Evolutionary conservation across 31 red algal species (phyloP), one percentile per base, ranked within the genome.

Genomic region (Odonthalia washingtoniensis): DNA sequence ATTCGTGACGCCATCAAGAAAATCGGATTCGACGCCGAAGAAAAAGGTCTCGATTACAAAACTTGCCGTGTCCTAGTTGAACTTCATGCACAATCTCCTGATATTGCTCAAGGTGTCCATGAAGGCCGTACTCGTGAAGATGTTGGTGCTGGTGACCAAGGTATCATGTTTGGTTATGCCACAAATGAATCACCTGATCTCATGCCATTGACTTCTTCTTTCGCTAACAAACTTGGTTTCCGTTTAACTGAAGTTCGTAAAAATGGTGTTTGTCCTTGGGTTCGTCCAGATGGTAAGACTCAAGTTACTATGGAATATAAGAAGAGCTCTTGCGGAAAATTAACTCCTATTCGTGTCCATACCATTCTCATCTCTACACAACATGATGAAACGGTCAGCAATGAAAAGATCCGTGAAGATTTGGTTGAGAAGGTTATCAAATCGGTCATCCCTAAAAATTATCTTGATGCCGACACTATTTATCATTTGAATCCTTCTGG

Each of bases 121-220:
- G 97, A 81, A 45, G 95, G 88, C 31, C 88, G 89, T 34, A 78
- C 91, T 27, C 70, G 84, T 33, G 90, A 95, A 38, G 92, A 96
- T 38, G 77, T 95, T 14, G 97, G 92, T 62, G 97, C 97, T 5
- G 97, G 97, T 66, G 97, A 99, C 42, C 97, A 99, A 76, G 97
- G 97, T 35, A 96, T 96, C 45, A 99, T 99, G 97, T 99, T 99
- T 68, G 97, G 97, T 0, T 99, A 99, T 75, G 97, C 97, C 28
- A 96, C 94, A 2, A 95, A 96, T 81, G 97, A 99, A 45, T 74
- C 80, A 0, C 78, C 83, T 12, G 89, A 95, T 33, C 77, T 81
- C 46, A 99, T 99, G 97, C 97, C 97, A 0, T 74, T 93, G 32
- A 90, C 97, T 2, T 82, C 84, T 63, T 87, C 77, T 43, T 90